Base-by-base conservation (phyloP, 2,329 filamentous ascomycete genomes). In the Trichoderma cornu-damae region DNA sequence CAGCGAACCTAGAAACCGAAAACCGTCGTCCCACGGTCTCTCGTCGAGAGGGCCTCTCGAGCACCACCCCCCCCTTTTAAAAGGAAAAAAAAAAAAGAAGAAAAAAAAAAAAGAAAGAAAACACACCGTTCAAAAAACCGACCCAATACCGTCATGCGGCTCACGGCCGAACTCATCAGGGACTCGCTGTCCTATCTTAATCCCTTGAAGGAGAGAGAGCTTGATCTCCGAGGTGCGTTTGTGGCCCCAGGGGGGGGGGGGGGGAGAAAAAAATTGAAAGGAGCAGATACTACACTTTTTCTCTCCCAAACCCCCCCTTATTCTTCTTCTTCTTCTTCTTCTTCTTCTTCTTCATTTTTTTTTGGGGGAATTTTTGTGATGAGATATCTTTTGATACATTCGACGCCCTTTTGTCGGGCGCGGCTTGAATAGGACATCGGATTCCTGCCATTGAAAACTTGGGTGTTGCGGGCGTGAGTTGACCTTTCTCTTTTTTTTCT, bases 361-460 rank as follows among this genome's bases (percentile, higher is more conserved):
- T 18, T 37, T n/a, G n/a, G n/a, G n/a, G n/a, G n/a, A n/a, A n/a
- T 6, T 22, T 30, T 18, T 34, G 20, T 37, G 2, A 85, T 84
- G 9, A 70, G 32, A 70, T 68, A 72, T 62, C 53, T 59, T 58
- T 34, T 62, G 57, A 61, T 48, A 42, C 43, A 47, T 59, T 59
- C 48, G 57, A 34, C 30, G 49, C 43, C 50, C 48, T 57, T 48
- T 76, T 77, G 77, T 72, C 74, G 68, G 68, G 68, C 42, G 58
- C 48, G 70, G 70, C 69, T 66, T 74, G 67, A 85, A 79, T 84
- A 99, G 94, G 94, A 79, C 92, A 97, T 78, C 92, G 95, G 79
- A 97, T 99, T 73, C 90, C 93, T 68, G 84, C 88, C 61, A 96
- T 99, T 78, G 94, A 99, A 80, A 99, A 99, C 75, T 77, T 99